Evolutionary conservation across 1,139 yeast genomes (phyloP).

Genomic region (Torulaspora globosa): DNA sequence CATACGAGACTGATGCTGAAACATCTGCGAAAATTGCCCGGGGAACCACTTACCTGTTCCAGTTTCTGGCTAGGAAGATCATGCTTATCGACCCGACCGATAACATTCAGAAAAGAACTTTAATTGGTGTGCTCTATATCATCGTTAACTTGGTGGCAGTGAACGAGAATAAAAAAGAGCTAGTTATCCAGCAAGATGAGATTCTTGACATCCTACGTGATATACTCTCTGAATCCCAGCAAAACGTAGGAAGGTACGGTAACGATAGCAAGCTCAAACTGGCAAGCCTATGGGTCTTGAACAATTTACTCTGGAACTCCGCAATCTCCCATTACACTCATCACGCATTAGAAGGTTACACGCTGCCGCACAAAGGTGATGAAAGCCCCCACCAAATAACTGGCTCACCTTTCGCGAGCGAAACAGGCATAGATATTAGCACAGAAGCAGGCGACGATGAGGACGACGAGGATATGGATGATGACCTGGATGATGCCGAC

Average conservation of each 20-base stretch:
- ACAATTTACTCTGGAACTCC: conserved; percentile 52
- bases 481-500: conserved; percentile 12
- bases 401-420: conserved; percentile 6
- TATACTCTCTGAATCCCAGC: conserved; percentile 28
- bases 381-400: conserved; percentile 5
- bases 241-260: conserved; percentile 32
- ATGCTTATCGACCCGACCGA: conserved; percentile 28
- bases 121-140: conserved; percentile 48
- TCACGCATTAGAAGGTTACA: conserved; percentile 21
- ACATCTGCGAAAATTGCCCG: conserved; percentile 16
- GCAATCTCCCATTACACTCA: conserved; percentile 24
- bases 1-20: conserved; percentile 26
- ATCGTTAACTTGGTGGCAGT: conserved; percentile 59
- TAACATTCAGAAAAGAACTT: conserved; percentile 37
- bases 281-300: conserved; percentile 57
- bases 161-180: conserved; percentile 45
- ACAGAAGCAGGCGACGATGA: conserved; percentile 13
- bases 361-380: conserved; percentile 9
- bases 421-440: conserved; percentile 1
- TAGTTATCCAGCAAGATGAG: conserved; percentile 42
- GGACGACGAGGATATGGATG: conserved; percentile 11
- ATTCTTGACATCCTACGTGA: conserved; percentile 41
- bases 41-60: conserved; percentile 38
- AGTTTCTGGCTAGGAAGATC: conserved; percentile 39
- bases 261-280: conserved; percentile 44